Conservation (phyloP, 257 asterid genomes). For the Penstemon barbatus region DNA sequence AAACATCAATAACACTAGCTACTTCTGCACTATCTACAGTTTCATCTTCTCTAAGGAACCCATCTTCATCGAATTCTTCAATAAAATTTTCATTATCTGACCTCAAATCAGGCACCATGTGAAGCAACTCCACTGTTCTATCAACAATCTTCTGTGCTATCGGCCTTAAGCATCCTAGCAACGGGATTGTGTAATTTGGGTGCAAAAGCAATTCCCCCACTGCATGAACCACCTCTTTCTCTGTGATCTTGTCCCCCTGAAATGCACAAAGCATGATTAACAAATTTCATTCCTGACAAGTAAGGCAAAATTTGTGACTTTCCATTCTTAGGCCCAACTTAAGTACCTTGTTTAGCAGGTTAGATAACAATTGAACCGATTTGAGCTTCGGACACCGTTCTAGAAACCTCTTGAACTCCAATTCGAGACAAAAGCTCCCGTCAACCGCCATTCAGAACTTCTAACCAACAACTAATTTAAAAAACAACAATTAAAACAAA, state of each 20-base stretch:
- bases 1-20: conserved; percentile 49
- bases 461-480: not conserved
- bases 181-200: conserved; percentile 75
- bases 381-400: conserved; percentile 62
- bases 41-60: conserved; percentile 50
- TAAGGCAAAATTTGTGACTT: not conserved
- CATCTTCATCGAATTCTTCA: conserved; percentile 50
- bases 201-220: conserved; percentile 71
- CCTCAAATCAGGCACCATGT: conserved; percentile 54
- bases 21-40: conserved; percentile 37
- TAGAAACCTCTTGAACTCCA: conserved; percentile 64
- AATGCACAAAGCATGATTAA: conserved; percentile 16
- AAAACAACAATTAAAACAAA: not conserved
- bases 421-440: conserved; percentile 62
- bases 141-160: conserved; percentile 61
- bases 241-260: conserved; percentile 63
- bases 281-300: conserved; percentile 16
- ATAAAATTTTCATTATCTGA: conserved; percentile 40
- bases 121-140: conserved; percentile 59
- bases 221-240: conserved; percentile 69
- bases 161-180: conserved; percentile 83
- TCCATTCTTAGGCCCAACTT: not conserved
- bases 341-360: conserved; percentile 61
- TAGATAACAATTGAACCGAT: conserved; percentile 38
- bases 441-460: conserved; percentile 61